A percentile compares a stretch with the other conserved stretches of the same genome.
These are phyloP conservation scores for Eimeria maxima DNA, from an alignment of 169 alveolate species.

Conservation along the genomic window DNA sequence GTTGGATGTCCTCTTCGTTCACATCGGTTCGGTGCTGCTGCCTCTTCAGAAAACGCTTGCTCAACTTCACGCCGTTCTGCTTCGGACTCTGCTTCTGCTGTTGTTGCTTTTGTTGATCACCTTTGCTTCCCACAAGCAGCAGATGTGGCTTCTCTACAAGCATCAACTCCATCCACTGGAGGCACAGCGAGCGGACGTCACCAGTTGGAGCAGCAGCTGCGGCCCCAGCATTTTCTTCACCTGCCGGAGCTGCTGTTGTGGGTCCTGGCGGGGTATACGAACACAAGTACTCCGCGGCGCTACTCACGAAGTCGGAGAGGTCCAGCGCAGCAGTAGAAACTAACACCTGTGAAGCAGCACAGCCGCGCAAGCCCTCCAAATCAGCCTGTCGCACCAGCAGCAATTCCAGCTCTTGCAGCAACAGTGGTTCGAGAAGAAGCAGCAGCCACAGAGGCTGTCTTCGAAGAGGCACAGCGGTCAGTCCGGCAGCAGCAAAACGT, in stretches of 20 bases:
- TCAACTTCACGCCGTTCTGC: not conserved
- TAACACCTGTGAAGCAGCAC: conserved; percentile 31
- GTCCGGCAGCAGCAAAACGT: not conserved
- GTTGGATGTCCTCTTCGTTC: not conserved
- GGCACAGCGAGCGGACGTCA: conserved; percentile 73
- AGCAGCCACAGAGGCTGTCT: not conserved
- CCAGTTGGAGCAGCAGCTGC: conserved; percentile 33
- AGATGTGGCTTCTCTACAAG: conserved; percentile 60
- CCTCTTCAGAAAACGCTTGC: conserved; percentile 21
- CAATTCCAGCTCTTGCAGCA: not conserved
- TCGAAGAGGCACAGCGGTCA: not conserved
- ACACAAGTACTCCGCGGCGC: conserved; percentile 59
- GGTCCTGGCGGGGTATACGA: conserved; percentile 38
- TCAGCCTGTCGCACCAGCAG: not conserved
- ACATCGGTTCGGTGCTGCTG: conserved; percentile 22
- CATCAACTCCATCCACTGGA: conserved; percentile 80
- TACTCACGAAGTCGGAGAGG: conserved; percentile 65
- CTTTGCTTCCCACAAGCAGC: conserved; percentile 11
- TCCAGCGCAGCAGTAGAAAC: conserved; percentile 73
- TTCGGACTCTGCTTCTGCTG: conserved; percentile 31
- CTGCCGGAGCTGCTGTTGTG: not conserved
- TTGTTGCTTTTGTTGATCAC: conserved; percentile 10
- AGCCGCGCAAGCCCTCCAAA: not conserved
- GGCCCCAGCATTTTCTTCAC: not conserved
- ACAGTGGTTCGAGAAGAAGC: not conserved